phyloP scores from a whole-genome alignment of 2,329 filamentous ascomycete genomes.

The Sclerotinia nivalis region DNA sequence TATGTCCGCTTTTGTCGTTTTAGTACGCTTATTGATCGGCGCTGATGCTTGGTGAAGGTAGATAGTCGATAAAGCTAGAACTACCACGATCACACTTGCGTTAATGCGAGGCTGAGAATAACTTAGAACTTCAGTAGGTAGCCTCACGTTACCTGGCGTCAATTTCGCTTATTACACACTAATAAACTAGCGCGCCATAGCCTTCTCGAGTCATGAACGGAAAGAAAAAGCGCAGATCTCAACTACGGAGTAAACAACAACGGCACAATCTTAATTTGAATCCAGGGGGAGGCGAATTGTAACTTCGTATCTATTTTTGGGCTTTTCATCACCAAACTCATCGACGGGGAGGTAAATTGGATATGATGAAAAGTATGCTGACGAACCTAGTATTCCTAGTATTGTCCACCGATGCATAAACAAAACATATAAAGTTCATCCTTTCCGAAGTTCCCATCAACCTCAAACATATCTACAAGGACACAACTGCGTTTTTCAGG shows the following conservation, averaged over 20 bases:
- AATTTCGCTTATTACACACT: background rate
- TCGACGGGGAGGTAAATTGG: background rate
- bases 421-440: background rate
- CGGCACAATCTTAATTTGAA: background rate
- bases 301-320: conserved; percentile 3
- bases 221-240: background rate
- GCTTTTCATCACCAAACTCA: background rate
- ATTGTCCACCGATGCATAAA: background rate
- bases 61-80: background rate
- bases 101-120: conserved; percentile 18
- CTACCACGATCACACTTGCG: background rate
- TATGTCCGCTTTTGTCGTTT: background rate
- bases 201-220: background rate
- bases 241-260: background rate
- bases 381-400: no score
- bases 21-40: background rate
- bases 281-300: background rate
- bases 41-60: background rate
- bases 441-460: background rate
- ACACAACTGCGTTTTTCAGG: background rate
- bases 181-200: background rate
- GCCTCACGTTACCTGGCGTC: background rate
- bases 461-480: background rate
- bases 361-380: background rate
- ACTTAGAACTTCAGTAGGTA: background rate